Evolutionary conservation across 768 basidiomycete genomes (phyloP), one percentile per base, ranked within the genome.

Genomic region (Podaxis mareebaensis): DNA sequence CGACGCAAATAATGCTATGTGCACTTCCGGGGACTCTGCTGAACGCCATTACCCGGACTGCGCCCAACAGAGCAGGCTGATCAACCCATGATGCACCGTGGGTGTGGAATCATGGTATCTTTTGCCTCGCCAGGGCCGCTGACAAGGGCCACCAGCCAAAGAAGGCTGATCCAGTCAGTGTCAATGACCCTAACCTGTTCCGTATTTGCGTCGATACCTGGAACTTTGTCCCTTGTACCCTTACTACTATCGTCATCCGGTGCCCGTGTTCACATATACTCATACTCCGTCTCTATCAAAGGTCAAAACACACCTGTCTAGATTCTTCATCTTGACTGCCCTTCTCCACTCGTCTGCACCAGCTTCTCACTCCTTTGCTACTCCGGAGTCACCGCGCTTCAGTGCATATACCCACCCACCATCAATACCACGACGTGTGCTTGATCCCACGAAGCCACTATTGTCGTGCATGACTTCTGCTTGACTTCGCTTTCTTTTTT

Each of bases 61-160:
- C 59, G 38, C 48, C 51, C 49, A 33, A n/a, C 36, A 30, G 13
- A 40, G 12, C 52, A 13, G 20, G 20, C 26, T 58, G 57, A 58
- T 59, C 44, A 59, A 33, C 30, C 30, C 58, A 59, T 59, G 58
- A 59, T 51, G 48, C 58, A 59, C 22, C 48, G 46, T 59, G 58
- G 58, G 58, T 48, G 48, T 36, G 30, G 22, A 58, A 36, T 22
- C 48, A 30, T 36, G 49, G 48, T 17, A 17, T 42, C 38, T 17
- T 39, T 20, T 39, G 39, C 36, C 42, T 56, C 13, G 28, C 30
- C 51, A 61, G 52, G 60, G 60, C n/a, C 46, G 60, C 36, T 22
- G 52, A n/a, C 39, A 28, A 60, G 60, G 60, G 60, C 30, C 52
- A 26, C 15, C 51, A 33, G 60, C 52, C 60, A 42, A 15, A 4